Percentiles rank a stretch among this genome's conserved stretches.
phyloP scores from a whole-genome alignment of 1,139 yeast genomes.

The Hemisphaericaspora subhashii region DNA sequence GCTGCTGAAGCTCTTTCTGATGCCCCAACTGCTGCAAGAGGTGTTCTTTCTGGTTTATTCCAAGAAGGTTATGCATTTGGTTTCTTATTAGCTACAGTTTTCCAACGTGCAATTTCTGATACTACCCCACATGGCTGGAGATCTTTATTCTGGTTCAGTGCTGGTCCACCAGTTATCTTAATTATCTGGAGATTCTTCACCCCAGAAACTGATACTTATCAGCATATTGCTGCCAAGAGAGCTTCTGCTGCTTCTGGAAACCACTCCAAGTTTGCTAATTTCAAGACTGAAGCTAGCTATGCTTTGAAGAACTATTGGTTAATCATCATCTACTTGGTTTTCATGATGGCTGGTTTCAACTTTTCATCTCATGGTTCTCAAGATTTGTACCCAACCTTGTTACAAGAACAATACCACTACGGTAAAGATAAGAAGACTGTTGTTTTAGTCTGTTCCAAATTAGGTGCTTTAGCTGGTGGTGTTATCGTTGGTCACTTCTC shows the following conservation, averaged over 20 bases:
- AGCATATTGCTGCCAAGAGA: conserved; percentile 27
- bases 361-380: conserved; percentile 43
- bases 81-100: conserved; percentile 42
- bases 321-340: conserved; percentile 33
- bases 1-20: conserved; percentile 42
- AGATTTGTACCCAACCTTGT: conserved; percentile 40
- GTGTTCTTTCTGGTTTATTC: conserved; percentile 41
- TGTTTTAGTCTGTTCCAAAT: conserved; percentile 37
- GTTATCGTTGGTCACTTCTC: conserved; percentile 35
- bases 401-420: conserved; percentile 29
- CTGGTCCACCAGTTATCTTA: conserved; percentile 42
- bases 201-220: conserved; percentile 41
- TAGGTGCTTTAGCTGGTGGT: conserved; percentile 42
- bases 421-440: conserved; percentile 34
- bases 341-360: conserved; percentile 46
- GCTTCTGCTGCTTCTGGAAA: conserved; percentile 16
- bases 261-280: conserved; percentile 13
- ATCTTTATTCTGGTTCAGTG: conserved; percentile 43
- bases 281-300: conserved; percentile 22
- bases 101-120: conserved; percentile 40
- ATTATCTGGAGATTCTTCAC: conserved; percentile 35
- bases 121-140: conserved; percentile 38
- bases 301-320: conserved; percentile 41
- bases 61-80: conserved; percentile 48
- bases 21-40: conserved; percentile 38